These are phyloP conservation scores for Hypoxylon trugodes DNA, from an alignment of 495 filamentous ascomycete species.

Conservation along the genomic window DNA sequence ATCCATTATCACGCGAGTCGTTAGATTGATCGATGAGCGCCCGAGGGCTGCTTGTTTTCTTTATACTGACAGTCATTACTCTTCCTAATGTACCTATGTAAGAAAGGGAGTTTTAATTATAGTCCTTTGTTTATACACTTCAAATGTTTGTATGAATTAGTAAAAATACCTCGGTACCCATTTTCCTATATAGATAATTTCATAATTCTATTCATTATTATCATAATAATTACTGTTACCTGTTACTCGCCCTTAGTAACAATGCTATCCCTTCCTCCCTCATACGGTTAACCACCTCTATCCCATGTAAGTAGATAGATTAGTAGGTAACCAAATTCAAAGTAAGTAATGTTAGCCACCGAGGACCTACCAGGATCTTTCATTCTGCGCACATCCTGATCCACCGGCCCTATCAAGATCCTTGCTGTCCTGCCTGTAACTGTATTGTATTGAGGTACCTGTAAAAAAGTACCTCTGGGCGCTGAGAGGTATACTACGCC, in stretches of 20 bases:
- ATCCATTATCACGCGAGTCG: constrained; percentile 21
- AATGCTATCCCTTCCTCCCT: not conserved
- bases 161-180: too few relatives aligned
- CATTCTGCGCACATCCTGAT: constrained; percentile 1
- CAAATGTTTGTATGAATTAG: too few relatives aligned
- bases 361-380: not conserved
- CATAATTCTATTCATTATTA: too few relatives aligned
- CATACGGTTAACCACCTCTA: not conserved
- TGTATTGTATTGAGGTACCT: too few relatives aligned
- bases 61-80: not conserved
- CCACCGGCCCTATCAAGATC: constrained; percentile 29
- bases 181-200: too few relatives aligned
- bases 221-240: too few relatives aligned
- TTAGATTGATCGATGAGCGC: not conserved
- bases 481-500: not conserved
- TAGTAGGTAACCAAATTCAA: too few relatives aligned
- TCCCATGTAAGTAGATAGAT: too few relatives aligned
- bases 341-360: not conserved
- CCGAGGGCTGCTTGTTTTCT: not conserved
- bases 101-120: too few relatives aligned
- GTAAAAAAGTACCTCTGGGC: not conserved
- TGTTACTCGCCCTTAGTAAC: not conserved
- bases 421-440: too few relatives aligned
- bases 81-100: too few relatives aligned
- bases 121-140: too few relatives aligned